Evolutionary conservation across 202 grass and related monocot species (phyloP).

Genomic region (Bolboschoenoplectus hybrid): DNA sequence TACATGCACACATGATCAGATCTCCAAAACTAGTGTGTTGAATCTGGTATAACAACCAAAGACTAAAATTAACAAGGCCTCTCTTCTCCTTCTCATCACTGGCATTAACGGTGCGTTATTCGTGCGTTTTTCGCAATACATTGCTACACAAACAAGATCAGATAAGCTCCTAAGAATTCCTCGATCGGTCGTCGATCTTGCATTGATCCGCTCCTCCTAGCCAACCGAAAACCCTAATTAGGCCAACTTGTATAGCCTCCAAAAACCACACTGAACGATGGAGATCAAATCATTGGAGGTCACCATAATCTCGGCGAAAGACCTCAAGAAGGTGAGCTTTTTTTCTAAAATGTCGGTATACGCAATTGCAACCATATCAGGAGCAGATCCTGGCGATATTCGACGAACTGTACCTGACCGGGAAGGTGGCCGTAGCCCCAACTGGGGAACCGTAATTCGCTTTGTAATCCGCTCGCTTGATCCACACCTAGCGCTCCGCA

Average conservation of each 20-base stretch:
- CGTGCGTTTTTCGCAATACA: neutral
- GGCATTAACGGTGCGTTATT: neutral
- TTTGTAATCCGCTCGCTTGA: slow-evolving; percentile 49
- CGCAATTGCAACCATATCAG: slow-evolving; percentile 61
- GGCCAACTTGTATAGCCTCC: neutral
- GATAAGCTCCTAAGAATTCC: neutral
- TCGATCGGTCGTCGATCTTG: neutral
- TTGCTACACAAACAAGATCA: neutral
- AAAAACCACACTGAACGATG: slow-evolving; percentile 28
- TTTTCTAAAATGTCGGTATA: slow-evolving; percentile 67
- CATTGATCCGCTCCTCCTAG: neutral
- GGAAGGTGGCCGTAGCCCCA: slow-evolving; percentile 47
- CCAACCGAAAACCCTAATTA: no score
- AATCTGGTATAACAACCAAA: neutral
- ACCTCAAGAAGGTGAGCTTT: slow-evolving; percentile 71
- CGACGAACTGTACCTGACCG: slow-evolving; percentile 55
- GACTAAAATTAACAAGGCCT: neutral
- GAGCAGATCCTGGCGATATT: slow-evolving; percentile 32
- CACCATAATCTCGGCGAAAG: slow-evolving; percentile 66
- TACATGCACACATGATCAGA: neutral
- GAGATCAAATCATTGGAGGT: slow-evolving; percentile 58
- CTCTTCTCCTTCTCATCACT: neutral
- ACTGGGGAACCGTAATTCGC: slow-evolving; percentile 52
- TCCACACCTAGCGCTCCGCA: slow-evolving; percentile 46
- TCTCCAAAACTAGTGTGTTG: neutral